Conservation (phyloP, 108 stramenopile species). For the Cyclotella baltica region DNA sequence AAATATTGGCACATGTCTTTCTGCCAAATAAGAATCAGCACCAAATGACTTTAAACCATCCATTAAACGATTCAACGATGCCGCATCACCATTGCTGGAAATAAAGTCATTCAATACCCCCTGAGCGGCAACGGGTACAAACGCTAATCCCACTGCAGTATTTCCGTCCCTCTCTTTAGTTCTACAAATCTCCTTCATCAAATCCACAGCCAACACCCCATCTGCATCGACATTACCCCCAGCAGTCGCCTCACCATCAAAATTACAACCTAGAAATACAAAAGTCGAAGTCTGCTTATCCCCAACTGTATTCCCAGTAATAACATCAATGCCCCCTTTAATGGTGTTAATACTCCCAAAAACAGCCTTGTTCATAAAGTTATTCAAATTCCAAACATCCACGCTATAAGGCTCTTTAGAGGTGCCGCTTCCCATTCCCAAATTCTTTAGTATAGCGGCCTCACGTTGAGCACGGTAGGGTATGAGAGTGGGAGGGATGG, state of each 20-base stretch:
- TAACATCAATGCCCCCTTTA: not conserved
- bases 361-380: constrained; percentile 82
- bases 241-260: constrained; percentile 33
- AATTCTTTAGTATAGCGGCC: constrained; percentile 57
- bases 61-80: constrained; percentile 10
- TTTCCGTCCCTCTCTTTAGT: constrained; percentile 34
- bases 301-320: constrained; percentile 10
- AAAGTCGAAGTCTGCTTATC: constrained; percentile 62
- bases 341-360: constrained; percentile 67
- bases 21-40: constrained; percentile 35
- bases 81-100: not conserved
- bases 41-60: constrained; percentile 51
- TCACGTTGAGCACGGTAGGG: constrained; percentile 62
- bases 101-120: constrained; percentile 66
- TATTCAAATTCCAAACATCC: constrained; percentile 80
- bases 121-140: constrained; percentile 64
- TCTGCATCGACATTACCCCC: constrained; percentile 45
- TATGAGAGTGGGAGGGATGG: constrained; percentile 80
- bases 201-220: constrained; percentile 53
- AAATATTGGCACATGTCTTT: constrained; percentile 68
- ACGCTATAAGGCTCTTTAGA: constrained; percentile 63
- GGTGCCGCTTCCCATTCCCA: constrained; percentile 80
- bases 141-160: constrained; percentile 75
- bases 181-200: constrained; percentile 61
- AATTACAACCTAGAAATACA: constrained; percentile 71